Base-by-base conservation (phyloP, 768 basidiomycete genomes). In the Gymnopilus dilepis region DNA sequence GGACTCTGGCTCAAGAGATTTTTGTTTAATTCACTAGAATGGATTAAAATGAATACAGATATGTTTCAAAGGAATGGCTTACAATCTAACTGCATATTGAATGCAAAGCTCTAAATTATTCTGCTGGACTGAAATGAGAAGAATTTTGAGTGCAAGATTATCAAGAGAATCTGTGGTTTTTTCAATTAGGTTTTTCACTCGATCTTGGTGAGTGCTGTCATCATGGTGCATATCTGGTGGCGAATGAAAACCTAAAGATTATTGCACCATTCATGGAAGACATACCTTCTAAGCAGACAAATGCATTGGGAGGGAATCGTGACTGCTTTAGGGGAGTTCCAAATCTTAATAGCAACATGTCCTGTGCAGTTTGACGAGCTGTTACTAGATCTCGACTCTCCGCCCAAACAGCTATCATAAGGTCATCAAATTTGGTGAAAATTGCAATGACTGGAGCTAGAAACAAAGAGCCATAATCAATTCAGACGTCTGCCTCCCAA, bases 391-490 rank as follows among this genome's bases (percentile, higher is more conserved):
- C 41, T 40, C 47, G 13, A 8, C 70, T 58, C 28, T 48, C 12
- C 8, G 63, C 34, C 41, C 64, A 73, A 54, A 69, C 69, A 47
- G 63, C 51, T 26, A 17, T 40, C 33, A 70, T 54, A 7, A 76
- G 54, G 15, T 65, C 71, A 62, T 80, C 79, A 40, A 73, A 73
- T 48, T 79, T 79, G 1, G 77, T 79, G 64, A 80, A 78, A 30
- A 80, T 52, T 1, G 70, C 72, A 34, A 80, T 67, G 1, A 79
- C 73, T 5, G 78, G 78, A 21, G 79, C 79, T 80, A n/a, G n/a
- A n/a, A n/a, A n/a, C n/a, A n/a, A n/a, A n/a, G 37, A 24, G 31
- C 4, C 21, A 8, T 26, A 12, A 59, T 34, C 42, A 43, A 56
- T 13, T 58, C 22, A 41, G 30, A n/a, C n/a, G 30, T 22, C 21